Evolutionary conservation across 164 flowering plant species (phyloP).

Genomic region (Stephania cephalantha): DNA sequence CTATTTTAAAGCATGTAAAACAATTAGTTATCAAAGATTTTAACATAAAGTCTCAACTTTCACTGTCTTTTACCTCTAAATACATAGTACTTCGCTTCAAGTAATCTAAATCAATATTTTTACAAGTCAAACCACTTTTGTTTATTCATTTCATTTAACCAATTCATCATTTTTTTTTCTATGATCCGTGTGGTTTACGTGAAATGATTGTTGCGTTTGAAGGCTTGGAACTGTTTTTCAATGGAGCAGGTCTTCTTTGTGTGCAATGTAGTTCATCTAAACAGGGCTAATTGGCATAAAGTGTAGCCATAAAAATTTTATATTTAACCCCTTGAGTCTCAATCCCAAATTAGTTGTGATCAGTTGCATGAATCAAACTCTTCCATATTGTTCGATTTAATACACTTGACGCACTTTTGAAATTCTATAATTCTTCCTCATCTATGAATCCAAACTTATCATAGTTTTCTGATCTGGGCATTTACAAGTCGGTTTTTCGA

Average conservation of each 20-base stretch:
- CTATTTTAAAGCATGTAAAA: constrained; percentile 13
- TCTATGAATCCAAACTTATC: too few relatives aligned
- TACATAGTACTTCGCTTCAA: background rate
- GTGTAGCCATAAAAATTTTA: background rate
- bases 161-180: background rate
- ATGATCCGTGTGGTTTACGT: background rate
- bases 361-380: too few relatives aligned
- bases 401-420: too few relatives aligned
- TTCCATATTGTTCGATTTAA: too few relatives aligned
- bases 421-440: too few relatives aligned
- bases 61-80: background rate
- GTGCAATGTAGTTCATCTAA: background rate
- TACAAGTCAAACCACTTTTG: background rate
- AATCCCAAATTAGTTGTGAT: too few relatives aligned
- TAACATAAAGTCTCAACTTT: background rate
- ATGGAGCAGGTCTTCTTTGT: background rate
- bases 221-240: background rate
- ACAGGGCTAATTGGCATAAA: background rate
- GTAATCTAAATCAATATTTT: background rate
- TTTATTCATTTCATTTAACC: too few relatives aligned
- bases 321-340: background rate
- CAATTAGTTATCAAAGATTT: constrained; percentile 9
- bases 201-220: background rate
- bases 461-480: too few relatives aligned
- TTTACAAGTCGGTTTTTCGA: background rate